phyloP scores from a whole-genome alignment of 441 rosid species.

The Bruguiera hainesii region DNA sequence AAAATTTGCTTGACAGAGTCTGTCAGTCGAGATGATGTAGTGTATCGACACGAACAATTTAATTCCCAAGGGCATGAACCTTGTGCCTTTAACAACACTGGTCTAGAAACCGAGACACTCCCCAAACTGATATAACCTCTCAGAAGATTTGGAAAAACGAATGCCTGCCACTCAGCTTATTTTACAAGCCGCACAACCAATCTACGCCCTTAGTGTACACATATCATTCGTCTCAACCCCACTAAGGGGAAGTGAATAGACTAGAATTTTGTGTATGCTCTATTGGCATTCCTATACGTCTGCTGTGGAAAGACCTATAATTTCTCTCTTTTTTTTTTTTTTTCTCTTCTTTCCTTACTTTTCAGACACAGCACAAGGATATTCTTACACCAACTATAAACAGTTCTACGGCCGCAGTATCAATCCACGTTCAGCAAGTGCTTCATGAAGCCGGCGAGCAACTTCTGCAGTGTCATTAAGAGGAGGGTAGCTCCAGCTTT shows the following conservation, averaged over 20 bases:
- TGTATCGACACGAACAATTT: too few relatives aligned
- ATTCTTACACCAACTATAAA: constrained; percentile 31
- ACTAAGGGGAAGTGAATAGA: constrained; percentile 10
- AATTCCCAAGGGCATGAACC: too few relatives aligned
- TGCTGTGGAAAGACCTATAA: constrained; percentile 14
- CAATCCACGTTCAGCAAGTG: constrained; percentile 78
- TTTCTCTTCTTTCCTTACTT: constrained; percentile 1
- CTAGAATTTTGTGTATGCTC: constrained; percentile 9
- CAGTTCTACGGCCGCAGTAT: constrained; percentile 53
- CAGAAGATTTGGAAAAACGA: constrained; percentile 1
- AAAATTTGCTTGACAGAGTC: too few relatives aligned
- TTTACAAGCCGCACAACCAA: constrained; percentile 30
- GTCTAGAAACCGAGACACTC: too few relatives aligned
- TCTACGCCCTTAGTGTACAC: constrained; percentile 23
- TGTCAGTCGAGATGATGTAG: too few relatives aligned
- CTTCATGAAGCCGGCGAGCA: constrained; percentile 57
- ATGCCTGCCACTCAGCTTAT: constrained; percentile 25
- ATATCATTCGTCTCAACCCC: constrained; percentile 18
- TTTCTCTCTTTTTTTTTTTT: too few relatives aligned
- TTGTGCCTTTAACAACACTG: too few relatives aligned
- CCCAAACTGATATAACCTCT: not conserved
- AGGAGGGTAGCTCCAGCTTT: constrained; percentile 96
- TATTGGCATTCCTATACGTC: constrained; percentile 24
- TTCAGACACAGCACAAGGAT: constrained; percentile 18
- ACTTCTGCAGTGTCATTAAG: constrained; percentile 87